phyloP scores from a whole-genome alignment of 805 yeast species.

The Wickerhamiella slavikovae region DNA sequence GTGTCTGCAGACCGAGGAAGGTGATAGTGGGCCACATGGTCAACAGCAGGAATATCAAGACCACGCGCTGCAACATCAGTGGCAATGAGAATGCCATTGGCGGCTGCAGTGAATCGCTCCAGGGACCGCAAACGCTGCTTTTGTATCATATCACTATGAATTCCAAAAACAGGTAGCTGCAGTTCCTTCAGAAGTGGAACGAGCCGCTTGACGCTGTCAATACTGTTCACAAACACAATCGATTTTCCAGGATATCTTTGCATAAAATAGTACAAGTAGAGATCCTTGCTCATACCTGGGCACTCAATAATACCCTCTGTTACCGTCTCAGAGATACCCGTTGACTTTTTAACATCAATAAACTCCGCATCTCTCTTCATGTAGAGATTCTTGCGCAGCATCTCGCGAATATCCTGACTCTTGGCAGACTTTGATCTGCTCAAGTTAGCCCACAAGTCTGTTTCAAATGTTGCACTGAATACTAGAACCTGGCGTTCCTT shows the following conservation, averaged over 20 bases:
- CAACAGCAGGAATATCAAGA: slow-evolving; percentile 71
- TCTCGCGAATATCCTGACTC: slow-evolving; percentile 33
- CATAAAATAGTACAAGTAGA: slow-evolving; percentile 72
- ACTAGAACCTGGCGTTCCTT: slow-evolving; percentile 58
- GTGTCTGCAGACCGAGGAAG: slow-evolving; percentile 87
- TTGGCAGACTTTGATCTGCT: slow-evolving; percentile 21
- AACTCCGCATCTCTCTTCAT: slow-evolving; percentile 50
- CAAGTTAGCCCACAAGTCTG: slow-evolving; percentile 61
- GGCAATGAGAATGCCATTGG: slow-evolving; percentile 48
- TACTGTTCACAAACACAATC: slow-evolving; percentile 82
- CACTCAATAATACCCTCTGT: slow-evolving; percentile 83
- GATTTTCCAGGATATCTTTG: slow-evolving; percentile 76
- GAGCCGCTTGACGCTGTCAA: slow-evolving; percentile 78
- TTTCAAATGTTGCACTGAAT: slow-evolving; percentile 87
- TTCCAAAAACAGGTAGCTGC: slow-evolving; percentile 42
- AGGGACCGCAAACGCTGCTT: slow-evolving; percentile 73
- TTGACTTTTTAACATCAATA: slow-evolving; percentile 74
- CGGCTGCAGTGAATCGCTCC: slow-evolving; percentile 44
- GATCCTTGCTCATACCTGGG: slow-evolving; percentile 73
- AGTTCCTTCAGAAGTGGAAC: slow-evolving; percentile 56
- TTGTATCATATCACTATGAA: slow-evolving; percentile 90
- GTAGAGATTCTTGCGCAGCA: slow-evolving; percentile 47
- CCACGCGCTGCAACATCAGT: slow-evolving; percentile 99
- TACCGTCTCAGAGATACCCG: slow-evolving; percentile 51
- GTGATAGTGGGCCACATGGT: slow-evolving; percentile 92